These are phyloP conservation scores for Bathelium albidoporum DNA, from an alignment of 495 filamentous ascomycete genomes.

Conservation along the genomic window DNA sequence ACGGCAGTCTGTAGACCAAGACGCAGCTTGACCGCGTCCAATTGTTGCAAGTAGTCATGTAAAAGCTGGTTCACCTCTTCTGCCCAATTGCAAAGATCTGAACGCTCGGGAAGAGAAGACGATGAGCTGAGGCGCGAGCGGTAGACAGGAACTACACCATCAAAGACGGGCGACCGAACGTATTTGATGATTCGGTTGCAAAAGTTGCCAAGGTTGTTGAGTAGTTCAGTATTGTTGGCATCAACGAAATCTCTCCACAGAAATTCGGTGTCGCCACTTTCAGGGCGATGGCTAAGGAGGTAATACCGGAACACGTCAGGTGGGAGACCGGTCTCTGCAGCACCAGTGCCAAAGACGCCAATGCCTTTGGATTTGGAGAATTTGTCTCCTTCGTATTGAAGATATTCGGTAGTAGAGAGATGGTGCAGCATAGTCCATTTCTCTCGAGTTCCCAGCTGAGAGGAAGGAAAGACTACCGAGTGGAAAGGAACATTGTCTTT, in stretches of 20 bases:
- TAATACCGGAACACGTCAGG: conserved; percentile 91
- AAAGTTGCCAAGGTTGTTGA: conserved; percentile 88
- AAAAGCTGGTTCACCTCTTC: conserved; percentile 43
- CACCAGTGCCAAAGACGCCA: conserved; percentile 85
- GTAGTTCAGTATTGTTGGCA: conserved; percentile 80
- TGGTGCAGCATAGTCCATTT: conserved; percentile 88
- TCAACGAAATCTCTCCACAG: conserved; percentile 78
- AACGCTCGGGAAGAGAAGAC: conserved; percentile 8
- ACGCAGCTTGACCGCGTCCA: conserved; percentile 55
- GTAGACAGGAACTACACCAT: conserved; percentile 61
- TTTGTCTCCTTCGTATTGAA: conserved; percentile 87
- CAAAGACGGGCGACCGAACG: conserved; percentile 60
- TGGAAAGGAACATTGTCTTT: conserved; percentile 96
- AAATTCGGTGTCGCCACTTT: conserved; percentile 82
- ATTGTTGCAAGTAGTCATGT: conserved; percentile 14
- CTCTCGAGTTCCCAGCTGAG: conserved; percentile 71
- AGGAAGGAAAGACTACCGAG: conserved; percentile 82
- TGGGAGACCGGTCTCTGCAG: conserved; percentile 76
- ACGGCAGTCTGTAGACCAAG: conserved; percentile 61
- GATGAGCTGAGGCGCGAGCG: conserved; percentile 34
- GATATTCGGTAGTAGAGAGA: conserved; percentile 84
- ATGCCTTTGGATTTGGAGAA: conserved; percentile 88
- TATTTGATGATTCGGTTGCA: conserved; percentile 92
- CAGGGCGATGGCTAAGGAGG: conserved; percentile 76
- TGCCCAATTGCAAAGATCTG: conserved; percentile 44